phyloP scores from a whole-genome alignment of 306 rosid species.

The Senna tora region DNA sequence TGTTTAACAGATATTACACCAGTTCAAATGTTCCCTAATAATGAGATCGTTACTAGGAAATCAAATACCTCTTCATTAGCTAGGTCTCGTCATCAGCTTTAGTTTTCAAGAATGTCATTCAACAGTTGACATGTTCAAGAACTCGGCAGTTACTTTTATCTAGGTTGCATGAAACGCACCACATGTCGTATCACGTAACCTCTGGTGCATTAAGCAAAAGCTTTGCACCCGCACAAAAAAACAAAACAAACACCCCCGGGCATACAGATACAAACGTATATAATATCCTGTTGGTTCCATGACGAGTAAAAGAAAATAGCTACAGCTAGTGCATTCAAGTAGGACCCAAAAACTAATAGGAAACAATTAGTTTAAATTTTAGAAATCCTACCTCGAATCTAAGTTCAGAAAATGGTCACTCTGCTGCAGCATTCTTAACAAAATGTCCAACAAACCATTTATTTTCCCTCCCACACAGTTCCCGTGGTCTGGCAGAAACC shows the following conservation, averaged over 20 bases:
- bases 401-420: constrained; percentile 45
- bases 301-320: constrained; percentile 2
- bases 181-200: not conserved
- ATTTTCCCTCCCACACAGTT: constrained; percentile 45
- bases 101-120: not conserved
- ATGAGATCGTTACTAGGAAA: not conserved
- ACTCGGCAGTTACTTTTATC: not conserved
- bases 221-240: not conserved
- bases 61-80: constrained; percentile 11
- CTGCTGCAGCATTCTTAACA: constrained; percentile 55
- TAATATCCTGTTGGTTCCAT: not conserved
- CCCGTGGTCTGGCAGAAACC: constrained; percentile 69
- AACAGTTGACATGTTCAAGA: not conserved
- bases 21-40: not conserved
- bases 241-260: not conserved
- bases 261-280: not conserved
- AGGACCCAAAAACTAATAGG: not conserved
- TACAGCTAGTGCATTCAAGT: constrained; percentile 28
- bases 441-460: constrained; percentile 57
- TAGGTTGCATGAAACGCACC: not conserved
- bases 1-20: constrained; percentile 4
- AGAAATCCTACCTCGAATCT: constrained; percentile 48
- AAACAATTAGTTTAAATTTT: constrained; percentile 16
- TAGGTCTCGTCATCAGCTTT: not conserved
- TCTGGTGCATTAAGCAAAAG: not conserved